Evolutionary conservation across 108 stramenopile genomes (phyloP), one percentile per base, ranked within the genome.

Genomic region (Cafeteria roenbergensis): DNA sequence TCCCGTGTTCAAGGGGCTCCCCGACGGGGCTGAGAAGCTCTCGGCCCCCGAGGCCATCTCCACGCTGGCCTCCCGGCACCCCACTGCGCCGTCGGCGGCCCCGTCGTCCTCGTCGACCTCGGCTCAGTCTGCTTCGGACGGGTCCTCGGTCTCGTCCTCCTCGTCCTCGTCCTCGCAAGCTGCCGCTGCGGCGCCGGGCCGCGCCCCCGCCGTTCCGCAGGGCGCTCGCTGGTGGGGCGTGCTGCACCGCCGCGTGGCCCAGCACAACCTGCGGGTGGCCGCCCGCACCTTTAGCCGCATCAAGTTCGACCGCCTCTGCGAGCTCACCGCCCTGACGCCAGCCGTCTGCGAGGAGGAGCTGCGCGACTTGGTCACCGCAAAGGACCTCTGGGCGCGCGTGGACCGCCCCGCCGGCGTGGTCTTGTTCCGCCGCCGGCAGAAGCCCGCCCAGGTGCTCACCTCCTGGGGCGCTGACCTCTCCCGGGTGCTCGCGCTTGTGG

Each of bases 381-480:
- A 88, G 1, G 71, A 66, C 31, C 59, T 96, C 31, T 86, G 87
- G 70, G 88, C 90, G 62, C 88, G 89, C 69, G 92, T 96, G 65
- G 89, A 96, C 75, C 84, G 94, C n/a, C 94, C 94, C 28, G 84
- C 75, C 61, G 91, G 91, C 60, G 79, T 95, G 69, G 78, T 92
- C 9, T 78, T 84, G 27, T 96, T 93, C 72, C 50, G 74, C n/a
- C 69, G 69, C 51, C 77, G 79, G 54, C 76, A 88, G 65, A 64
- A 69, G 28, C 66, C 89, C 21, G 90, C 94, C 69, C 80, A 86
- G 22, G 81, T 94, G 0, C 77, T 99, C 53, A 79, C 85, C 8
- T 91, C 94, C 36, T 99, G 94, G 94, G 84, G 91, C 26, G 54
- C 68, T 14, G 93, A 97, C 80, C 88, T 99, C 53, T 82, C 86